Base-by-base conservation (phyloP, 2,329 filamentous ascomycete genomes). In the Colletotrichum aenigma region DNA sequence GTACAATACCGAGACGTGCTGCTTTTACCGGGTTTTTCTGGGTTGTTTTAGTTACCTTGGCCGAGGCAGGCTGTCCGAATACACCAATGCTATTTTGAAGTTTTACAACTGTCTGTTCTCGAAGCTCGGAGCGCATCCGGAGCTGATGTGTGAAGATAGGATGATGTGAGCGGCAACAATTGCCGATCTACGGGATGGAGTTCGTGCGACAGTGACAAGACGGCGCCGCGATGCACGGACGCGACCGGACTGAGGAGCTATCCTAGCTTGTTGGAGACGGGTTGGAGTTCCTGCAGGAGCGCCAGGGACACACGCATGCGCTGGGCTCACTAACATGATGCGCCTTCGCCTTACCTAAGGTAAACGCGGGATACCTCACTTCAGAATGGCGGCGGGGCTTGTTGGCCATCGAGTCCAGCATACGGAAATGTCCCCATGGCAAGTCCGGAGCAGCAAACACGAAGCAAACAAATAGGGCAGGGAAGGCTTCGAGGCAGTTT, bases 1-100 rank as follows among this genome's bases (percentile, higher is more conserved):
- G 77, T 78, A 78, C 76, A 77, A 76, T 77, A 78, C 66, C 64
- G 71, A 66, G 68, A 75, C 64, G 71, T 65, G 60, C 70, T 70
- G 66, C 68, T 76, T 78, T 77, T 77, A 76, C 69, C 75, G 65
- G 76, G 75, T 69, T 72, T 71, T 72, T 67, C 67, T 77, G 75
- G 70, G 66, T 75, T 72, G 76, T 76, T 76, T 76, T 76, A 76
- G 65, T 75, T 75, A 68, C 62, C 70, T 56, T 65, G 32, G 73
- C 70, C 64, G 43, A 75, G 38, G 62, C 62, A 58, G 68, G 72
- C 72, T 71, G 72, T 75, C 68, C 69, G 62, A 75, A 75, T 75
- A 75, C 70, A 75, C 58, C 58, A 60, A 68, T 56, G 71, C 70
- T 56, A 75, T 67, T 75, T 75, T 75, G 70, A 73, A 69, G 70